Base-by-base conservation (phyloP, 148 eudicot genomes). In the Vaccinium myrtillus region DNA sequence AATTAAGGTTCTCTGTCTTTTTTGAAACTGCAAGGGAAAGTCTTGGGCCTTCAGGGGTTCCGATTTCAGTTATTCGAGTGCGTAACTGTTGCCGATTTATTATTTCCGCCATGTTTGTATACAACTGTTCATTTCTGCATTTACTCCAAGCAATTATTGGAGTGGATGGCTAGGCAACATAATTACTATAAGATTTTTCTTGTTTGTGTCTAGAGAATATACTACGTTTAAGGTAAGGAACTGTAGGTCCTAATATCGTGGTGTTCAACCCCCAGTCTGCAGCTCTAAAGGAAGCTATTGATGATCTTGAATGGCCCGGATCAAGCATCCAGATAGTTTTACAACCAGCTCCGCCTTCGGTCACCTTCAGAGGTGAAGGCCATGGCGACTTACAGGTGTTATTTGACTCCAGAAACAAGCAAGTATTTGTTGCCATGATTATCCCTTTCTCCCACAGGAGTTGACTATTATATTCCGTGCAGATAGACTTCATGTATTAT, bases 231-330 rank as follows among this genome's bases (percentile, higher is more conserved):
- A 36, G 16, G 30, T 74, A 16, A 30, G 39, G 39, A 67, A 81
- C 70, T 30, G 27, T 36, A 14, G 76, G 21, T 43, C 63, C 43
- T 53, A 79, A 73, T 77, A 69, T 55, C 9, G 50, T 77, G 70
- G 36, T 55, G 43, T 78, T 69, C 58, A 50, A 50, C 79, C 78
- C 77, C 15, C 86, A 97, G 99, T 97, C 99, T 90, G 96, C 98
- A 90, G 96, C 96, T 79, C 84, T 97, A 18, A 97, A 95, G 90
- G 98, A 95, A 92, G 98, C 98, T 70, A 93, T 97, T 78, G 99
- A 95, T 87, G 99, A 97, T 90, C 92, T 97, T 49, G 99, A 97
- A 88, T 97, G 99, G 99, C 99, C 98, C 58, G 99, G 98, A 36
- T 91, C 99, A 84, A 94, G 96, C 86, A 89, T 97, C 81, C 91